Conservation (phyloP, 345 rosid genomes). For the Alliaria petiolata region DNA sequence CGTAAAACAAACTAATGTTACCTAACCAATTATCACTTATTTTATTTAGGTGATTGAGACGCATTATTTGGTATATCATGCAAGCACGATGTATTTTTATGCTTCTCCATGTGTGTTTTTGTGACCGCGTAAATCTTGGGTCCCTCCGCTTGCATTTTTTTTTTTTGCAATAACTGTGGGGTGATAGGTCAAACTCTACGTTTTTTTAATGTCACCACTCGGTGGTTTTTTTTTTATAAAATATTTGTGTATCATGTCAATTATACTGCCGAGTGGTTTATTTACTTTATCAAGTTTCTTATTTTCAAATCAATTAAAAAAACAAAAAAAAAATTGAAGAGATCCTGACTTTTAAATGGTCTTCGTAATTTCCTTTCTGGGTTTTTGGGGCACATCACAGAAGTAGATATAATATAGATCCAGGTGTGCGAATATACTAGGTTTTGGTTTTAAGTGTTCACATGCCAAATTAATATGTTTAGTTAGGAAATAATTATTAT, state of each 20-base stretch:
- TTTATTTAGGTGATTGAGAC: conserved; percentile 15
- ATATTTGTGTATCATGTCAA: conserved; percentile 3
- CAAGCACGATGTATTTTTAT: conserved; percentile 16
- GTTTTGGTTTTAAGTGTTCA: conserved; percentile 13
- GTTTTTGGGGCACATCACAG: conserved; percentile 9
- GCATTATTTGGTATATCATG: conserved; percentile 32
- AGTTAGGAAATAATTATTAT: neutral
- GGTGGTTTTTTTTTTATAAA: neutral
- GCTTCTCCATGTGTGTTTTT: conserved; percentile 24
- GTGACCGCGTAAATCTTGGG: conserved; percentile 31
- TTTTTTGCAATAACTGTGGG: neutral
- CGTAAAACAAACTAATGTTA: conserved; percentile 1
- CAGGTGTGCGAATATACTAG: conserved; percentile 14
- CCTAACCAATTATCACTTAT: conserved; percentile 16
- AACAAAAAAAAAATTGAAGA: neutral
- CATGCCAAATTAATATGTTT: conserved; percentile 1
- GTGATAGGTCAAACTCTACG: neutral
- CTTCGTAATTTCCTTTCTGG: neutral
- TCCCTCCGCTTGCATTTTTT: conserved; percentile 6
- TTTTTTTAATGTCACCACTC: neutral
- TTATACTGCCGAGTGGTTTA: neutral
- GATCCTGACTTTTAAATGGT: conserved; percentile 3
- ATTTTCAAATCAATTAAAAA: neutral
- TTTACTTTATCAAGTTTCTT: neutral
- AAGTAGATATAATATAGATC: conserved; percentile 1